phyloP scores from a whole-genome alignment of 495 filamentous ascomycete species.

The Pseudevernia furfuracea region DNA sequence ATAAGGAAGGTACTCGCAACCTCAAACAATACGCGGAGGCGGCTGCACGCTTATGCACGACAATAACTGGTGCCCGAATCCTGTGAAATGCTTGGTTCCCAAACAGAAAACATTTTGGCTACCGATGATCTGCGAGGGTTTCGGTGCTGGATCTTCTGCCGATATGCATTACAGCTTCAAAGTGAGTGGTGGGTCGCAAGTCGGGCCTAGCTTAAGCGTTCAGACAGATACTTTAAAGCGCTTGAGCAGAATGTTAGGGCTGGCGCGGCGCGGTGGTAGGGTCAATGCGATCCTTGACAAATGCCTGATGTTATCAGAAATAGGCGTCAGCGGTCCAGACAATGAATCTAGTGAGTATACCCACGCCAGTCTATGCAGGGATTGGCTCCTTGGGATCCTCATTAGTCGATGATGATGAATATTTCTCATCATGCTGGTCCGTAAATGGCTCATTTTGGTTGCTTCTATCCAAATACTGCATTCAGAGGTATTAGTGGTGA shows the following conservation, averaged over 20 bases:
- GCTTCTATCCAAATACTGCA: background rate
- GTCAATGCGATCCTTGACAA: conserved; percentile 11
- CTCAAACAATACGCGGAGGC: conserved; percentile 15
- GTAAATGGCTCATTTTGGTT: conserved; percentile 3
- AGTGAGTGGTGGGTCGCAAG: conserved; percentile 20
- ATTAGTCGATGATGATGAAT: background rate
- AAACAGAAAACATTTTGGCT: conserved; percentile 7
- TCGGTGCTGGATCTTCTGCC: conserved; percentile 8
- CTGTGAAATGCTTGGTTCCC: conserved; percentile 20
- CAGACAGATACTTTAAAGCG: conserved; percentile 7
- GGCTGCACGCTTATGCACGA: conserved; percentile 19
- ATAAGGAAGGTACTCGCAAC: conserved; percentile 19
- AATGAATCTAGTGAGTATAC: background rate
- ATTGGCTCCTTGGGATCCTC: background rate
- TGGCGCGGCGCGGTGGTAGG: conserved; percentile 6
- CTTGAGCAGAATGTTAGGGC: conserved; percentile 2
- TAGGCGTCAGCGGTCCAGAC: conserved; percentile 3
- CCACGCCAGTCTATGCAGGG: background rate
- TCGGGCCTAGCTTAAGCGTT: conserved; percentile 19
- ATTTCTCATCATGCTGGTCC: conserved; percentile 5
- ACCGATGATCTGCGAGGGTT: conserved; percentile 9
- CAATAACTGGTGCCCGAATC: conserved; percentile 8
- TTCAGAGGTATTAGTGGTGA: background rate
- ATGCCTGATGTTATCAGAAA: background rate
- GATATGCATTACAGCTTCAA: conserved; percentile 17